phyloP scores from a whole-genome alignment of 306 rosid genomes.

The Chamaecrista fasciculata region DNA sequence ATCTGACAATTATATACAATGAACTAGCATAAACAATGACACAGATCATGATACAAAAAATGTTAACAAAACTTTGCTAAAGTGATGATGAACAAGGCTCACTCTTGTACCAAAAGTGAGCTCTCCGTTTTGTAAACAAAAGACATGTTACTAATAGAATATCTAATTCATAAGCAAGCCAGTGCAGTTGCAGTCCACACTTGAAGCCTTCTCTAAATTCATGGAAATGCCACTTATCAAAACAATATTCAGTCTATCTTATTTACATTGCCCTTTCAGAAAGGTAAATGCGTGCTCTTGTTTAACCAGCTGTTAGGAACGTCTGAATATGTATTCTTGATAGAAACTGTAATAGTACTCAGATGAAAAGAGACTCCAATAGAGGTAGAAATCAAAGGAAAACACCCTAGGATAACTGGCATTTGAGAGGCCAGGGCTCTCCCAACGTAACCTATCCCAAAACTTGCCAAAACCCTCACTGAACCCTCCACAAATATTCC shows the following conservation, averaged over 20 bases:
- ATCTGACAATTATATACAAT: background rate
- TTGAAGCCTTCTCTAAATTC: constrained; percentile 17
- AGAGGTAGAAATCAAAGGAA: too few species aligned
- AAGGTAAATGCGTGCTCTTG: background rate
- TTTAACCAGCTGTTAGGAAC: constrained; percentile 10
- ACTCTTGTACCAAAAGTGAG: background rate
- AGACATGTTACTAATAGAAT: constrained; percentile 1
- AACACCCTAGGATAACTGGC: too few species aligned
- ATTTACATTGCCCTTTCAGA: background rate
- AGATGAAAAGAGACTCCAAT: too few species aligned
- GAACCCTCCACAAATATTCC: too few species aligned
- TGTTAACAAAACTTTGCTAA: background rate
- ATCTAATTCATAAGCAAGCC: background rate
- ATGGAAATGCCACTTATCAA: background rate
- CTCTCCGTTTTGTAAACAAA: background rate
- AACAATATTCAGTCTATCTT: background rate
- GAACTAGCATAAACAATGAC: background rate
- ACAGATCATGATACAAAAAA: background rate
- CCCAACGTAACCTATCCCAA: too few species aligned
- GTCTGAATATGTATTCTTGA: too few species aligned
- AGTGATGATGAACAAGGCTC: background rate
- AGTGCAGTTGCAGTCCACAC: background rate
- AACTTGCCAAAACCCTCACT: too few species aligned
- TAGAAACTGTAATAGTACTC: too few species aligned
- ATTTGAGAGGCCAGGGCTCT: too few species aligned